phyloP scores from a whole-genome alignment of 345 rosid species.

The Pistacia atlantica region DNA sequence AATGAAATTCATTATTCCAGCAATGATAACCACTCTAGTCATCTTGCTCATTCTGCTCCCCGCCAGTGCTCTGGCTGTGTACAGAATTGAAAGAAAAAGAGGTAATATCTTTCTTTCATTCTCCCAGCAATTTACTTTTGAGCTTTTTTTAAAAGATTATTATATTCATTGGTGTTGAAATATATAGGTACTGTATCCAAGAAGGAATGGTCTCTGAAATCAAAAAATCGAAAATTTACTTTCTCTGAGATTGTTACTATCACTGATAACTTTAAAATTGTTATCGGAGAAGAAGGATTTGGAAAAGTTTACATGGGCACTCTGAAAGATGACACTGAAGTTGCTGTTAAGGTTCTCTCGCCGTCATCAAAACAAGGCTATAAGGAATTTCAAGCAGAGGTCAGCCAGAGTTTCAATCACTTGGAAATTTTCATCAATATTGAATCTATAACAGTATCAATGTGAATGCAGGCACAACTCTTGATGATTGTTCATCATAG shows the following conservation, averaged over 20 bases:
- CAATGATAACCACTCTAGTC: too few relatives aligned
- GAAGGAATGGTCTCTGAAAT: neutral
- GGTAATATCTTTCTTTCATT: neutral
- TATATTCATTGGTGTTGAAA: neutral
- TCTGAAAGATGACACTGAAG: neutral
- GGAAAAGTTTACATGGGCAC: neutral
- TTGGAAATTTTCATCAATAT: neutral
- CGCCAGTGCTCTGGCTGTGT: neutral
- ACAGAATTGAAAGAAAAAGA: neutral
- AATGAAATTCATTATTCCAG: neutral
- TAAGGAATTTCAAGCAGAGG: constrained; percentile 39
- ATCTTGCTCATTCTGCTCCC: neutral
- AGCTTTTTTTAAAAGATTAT: too few relatives aligned
- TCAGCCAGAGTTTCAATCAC: neutral
- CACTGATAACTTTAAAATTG: neutral
- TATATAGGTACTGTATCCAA: neutral
- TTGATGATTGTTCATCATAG: constrained; percentile 34
- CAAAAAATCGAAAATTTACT: neutral
- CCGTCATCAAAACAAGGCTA: constrained; percentile 31
- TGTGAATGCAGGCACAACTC: constrained; percentile 25
- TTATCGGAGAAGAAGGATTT: neutral
- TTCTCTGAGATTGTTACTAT: neutral
- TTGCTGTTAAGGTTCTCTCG: constrained; percentile 21
- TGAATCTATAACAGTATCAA: too few relatives aligned
- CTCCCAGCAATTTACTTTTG: neutral